These are phyloP conservation scores for Solanum appendiculatum DNA, from an alignment of 257 asterid genomes.

Conservation along the genomic window DNA sequence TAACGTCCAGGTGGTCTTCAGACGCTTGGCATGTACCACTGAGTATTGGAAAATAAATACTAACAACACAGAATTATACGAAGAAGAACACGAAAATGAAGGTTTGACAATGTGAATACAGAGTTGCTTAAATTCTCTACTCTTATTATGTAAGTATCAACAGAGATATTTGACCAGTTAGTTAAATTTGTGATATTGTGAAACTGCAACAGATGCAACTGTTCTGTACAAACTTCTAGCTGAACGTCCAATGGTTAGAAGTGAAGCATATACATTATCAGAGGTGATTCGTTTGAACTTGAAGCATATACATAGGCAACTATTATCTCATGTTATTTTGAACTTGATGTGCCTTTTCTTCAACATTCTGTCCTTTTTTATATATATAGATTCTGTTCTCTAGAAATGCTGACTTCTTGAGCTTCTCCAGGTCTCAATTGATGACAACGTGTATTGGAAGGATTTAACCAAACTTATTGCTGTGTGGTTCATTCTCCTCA, in stretches of 20 bases:
- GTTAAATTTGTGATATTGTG: background rate
- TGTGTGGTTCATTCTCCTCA: conserved; percentile 34
- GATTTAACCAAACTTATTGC: conserved; percentile 33
- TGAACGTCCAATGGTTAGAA: conserved; percentile 16
- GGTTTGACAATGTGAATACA: background rate
- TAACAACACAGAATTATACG: too few relatives aligned
- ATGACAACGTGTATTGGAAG: conserved; percentile 36
- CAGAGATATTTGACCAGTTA: background rate
- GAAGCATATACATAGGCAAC: background rate
- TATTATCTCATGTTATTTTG: background rate
- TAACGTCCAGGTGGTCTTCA: conserved; percentile 30
- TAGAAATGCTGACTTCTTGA: background rate
- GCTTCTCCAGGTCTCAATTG: conserved; percentile 25
- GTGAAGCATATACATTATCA: too few relatives aligned
- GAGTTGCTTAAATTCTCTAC: conserved; percentile 1
- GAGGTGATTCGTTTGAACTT: too few relatives aligned
- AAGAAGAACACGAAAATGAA: background rate
- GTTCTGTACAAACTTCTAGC: conserved; percentile 35
- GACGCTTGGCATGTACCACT: conserved; percentile 20
- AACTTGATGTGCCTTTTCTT: background rate
- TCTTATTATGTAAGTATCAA: background rate
- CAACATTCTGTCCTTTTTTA: too few relatives aligned
- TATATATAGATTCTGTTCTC: too few relatives aligned
- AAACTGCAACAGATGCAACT: conserved; percentile 4
- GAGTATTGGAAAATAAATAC: background rate